Evolutionary conservation across 116 monocot genomes (phyloP), one percentile per base, ranked within the genome.

Genomic region (Cymodocea nodosa): DNA sequence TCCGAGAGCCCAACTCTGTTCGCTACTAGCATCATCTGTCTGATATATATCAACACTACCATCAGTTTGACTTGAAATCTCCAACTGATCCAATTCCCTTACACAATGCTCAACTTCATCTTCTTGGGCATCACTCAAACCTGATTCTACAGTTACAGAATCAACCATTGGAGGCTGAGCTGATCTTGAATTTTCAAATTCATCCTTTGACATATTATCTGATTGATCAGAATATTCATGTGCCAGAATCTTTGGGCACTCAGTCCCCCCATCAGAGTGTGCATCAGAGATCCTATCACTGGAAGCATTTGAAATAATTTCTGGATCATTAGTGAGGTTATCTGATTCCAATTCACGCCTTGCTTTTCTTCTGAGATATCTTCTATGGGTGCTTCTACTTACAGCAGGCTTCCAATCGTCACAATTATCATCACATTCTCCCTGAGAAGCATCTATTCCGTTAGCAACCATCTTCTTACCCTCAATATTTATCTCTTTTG

Each of bases 351-450:
- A 52, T 23, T 79, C 83, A 62, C 79, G 74, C 60, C 85, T 81
- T 40, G 85, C 75, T 69, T 92, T 79, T 78, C 92, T 88, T 78
- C n/a, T n/a, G n/a, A 89, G 52, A 69, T 77, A 89, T 71, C 78
- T 91, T 59, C 84, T 83, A 55, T 92, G 88, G 50, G 92, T 88
- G 52, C 89, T 89, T 12, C 98, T 83, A 62, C 92, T 89, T 67
- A 98, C 98, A 52, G 92, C 92, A 79, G 92, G 98, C 23, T 50
- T 71, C 98, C 98, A 98, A 67, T 92, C 92, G 66, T 83, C 84
- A 56, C 23, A 11, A 71, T 81, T 76, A 55, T 87, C 82, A 51
- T 52, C 52, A 77, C 74, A 72, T 59, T 89, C 86, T 30, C 92
- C 94, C 15, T 66, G 70, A 52, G 94, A 88, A 65, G 92, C 98